A percentile compares a stretch with the other conserved stretches of the same genome.
Evolutionary conservation across 192 early-diverging fungal species (phyloP).

Genomic region (Umbelopsis isabellina): DNA sequence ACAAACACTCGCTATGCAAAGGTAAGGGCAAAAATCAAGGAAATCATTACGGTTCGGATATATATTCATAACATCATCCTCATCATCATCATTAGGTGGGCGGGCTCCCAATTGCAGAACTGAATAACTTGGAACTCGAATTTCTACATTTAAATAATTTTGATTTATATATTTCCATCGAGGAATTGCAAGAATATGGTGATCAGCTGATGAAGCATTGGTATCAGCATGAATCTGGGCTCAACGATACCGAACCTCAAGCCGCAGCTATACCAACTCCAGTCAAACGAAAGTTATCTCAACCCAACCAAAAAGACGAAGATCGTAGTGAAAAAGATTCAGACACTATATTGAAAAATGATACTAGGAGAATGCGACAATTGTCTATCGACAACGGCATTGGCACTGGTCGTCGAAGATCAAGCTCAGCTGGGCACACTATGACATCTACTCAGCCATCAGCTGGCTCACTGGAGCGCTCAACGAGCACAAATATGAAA

Average conservation of each 20-base stretch:
- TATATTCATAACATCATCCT: background rate
- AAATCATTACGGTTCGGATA: background rate
- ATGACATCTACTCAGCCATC: background rate
- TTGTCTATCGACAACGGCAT: constrained; percentile 3
- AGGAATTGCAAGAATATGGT: constrained; percentile 84
- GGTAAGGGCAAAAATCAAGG: constrained; percentile 35
- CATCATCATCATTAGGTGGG: constrained; percentile 68
- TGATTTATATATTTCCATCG: constrained; percentile 72
- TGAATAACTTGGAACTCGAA: constrained; percentile 90
- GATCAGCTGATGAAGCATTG: constrained; percentile 65
- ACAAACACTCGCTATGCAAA: constrained; percentile 88
- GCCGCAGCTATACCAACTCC: background rate
- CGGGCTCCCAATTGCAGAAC: constrained; percentile 86
- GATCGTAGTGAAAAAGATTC: background rate
- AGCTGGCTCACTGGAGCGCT: background rate
- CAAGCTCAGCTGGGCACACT: background rate
- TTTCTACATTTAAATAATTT: constrained; percentile 86
- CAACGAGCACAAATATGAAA: too few relatives aligned
- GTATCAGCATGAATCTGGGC: background rate
- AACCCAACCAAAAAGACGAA: background rate
- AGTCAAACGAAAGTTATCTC: background rate
- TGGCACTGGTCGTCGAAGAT: constrained; percentile 3
- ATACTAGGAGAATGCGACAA: constrained; percentile 6
- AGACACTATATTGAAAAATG: background rate
- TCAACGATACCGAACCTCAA: background rate